phyloP scores from a whole-genome alignment of 345 rosid species.

The Hirschfeldia incana region DNA sequence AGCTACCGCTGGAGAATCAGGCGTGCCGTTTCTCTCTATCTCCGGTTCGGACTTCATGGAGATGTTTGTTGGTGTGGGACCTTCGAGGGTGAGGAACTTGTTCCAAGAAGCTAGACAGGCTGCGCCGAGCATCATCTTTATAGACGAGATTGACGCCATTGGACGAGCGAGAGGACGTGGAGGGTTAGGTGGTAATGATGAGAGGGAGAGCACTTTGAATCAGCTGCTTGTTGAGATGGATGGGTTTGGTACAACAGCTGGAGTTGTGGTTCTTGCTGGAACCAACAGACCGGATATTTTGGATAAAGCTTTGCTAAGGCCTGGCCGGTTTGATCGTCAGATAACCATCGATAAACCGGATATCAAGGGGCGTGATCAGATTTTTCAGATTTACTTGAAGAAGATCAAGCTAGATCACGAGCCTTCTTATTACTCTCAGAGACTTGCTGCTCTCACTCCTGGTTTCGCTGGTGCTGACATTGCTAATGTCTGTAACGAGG shows the following conservation, averaged over 20 bases:
- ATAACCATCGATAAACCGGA: slow-evolving; percentile 12
- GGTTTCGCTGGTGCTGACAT: slow-evolving; percentile 98
- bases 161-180: slow-evolving; percentile 98
- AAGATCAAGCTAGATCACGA: slow-evolving; percentile 79
- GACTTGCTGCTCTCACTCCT: slow-evolving; percentile 96
- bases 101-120: slow-evolving; percentile 91
- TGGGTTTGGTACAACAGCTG: slow-evolving; percentile 76
- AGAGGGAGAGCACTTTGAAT: slow-evolving; percentile 94
- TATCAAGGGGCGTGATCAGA: slow-evolving; percentile 7
- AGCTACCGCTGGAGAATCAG: slow-evolving; percentile 98
- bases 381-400: slow-evolving; percentile 60
- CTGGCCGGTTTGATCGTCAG: slow-evolving; percentile 2
- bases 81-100: slow-evolving; percentile 91
- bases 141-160: slow-evolving; percentile 96
- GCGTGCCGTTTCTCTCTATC: slow-evolving; percentile 89
- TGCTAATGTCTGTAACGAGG: slow-evolving; percentile 95
- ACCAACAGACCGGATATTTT: not conserved
- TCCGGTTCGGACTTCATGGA: slow-evolving; percentile 98
- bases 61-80: slow-evolving; percentile 99
- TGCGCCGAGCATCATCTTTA: slow-evolving; percentile 90
- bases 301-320: not conserved
- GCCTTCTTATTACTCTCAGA: slow-evolving; percentile 69
- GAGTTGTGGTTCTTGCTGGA: slow-evolving; percentile 1
- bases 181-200: slow-evolving; percentile 82
- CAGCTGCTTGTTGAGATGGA: slow-evolving; percentile 97